Conservation (phyloP, 306 rosid species). For the Cajanus cajan region DNA sequence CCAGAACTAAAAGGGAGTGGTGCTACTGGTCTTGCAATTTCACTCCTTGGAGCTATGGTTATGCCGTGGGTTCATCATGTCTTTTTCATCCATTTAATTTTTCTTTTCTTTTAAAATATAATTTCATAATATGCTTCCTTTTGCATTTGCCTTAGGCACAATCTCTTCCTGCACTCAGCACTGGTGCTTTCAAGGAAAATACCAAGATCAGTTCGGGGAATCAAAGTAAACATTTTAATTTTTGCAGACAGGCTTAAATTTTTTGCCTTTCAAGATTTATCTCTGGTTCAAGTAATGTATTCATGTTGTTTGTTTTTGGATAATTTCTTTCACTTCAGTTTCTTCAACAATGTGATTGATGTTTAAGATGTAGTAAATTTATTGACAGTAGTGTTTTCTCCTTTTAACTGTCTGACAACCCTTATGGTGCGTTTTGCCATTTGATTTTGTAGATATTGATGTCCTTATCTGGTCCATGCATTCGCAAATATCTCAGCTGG, state of each 20-base stretch:
- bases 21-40: conserved; percentile 95
- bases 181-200: conserved; percentile 93
- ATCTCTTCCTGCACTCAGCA: conserved; percentile 98
- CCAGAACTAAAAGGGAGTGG: conserved; percentile 90
- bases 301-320: neutral
- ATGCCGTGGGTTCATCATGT: conserved; percentile 78
- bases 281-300: neutral
- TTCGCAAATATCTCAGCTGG: neutral
- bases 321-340: neutral
- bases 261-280: neutral
- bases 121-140: conserved; percentile 17
- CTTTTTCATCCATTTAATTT: conserved; percentile 1
- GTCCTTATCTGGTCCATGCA: neutral
- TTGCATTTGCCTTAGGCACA: conserved; percentile 65
- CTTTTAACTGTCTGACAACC: neutral
- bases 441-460: neutral
- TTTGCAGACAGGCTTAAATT: neutral
- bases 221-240: conserved; percentile 54
- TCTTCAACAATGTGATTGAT: neutral
- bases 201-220: conserved; percentile 81
- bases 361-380: neutral
- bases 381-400: neutral
- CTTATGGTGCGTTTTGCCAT: neutral
- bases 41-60: conserved; percentile 99
- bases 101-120: neutral